phyloP scores from a whole-genome alignment of 306 rosid species.

The Betula pendula region DNA sequence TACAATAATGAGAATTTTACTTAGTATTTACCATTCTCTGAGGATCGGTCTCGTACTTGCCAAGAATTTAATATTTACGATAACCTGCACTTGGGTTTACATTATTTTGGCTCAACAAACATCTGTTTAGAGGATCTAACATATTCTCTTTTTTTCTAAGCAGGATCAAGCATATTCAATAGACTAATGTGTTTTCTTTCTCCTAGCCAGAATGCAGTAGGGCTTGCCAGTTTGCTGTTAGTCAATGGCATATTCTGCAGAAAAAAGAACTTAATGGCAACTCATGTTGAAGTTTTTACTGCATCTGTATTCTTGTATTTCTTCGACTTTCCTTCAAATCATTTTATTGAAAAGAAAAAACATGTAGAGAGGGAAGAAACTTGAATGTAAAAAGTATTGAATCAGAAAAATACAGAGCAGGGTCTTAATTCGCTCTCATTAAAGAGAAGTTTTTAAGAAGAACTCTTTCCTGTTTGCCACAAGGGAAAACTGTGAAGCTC shows the following conservation, averaged over 20 bases:
- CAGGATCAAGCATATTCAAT: too few relatives aligned
- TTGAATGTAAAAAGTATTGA: not conserved
- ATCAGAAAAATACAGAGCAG: not conserved
- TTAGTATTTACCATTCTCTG: too few relatives aligned
- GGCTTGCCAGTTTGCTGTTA: too few relatives aligned
- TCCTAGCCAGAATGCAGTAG: too few relatives aligned
- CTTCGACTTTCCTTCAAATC: not conserved
- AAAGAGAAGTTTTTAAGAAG: slow-evolving; percentile 22
- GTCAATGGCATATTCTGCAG: too few relatives aligned
- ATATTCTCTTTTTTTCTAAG: too few relatives aligned
- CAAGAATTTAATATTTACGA: too few relatives aligned
- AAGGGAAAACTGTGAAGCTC: slow-evolving; percentile 43
- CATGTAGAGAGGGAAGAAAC: not conserved
- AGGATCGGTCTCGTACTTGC: too few relatives aligned
- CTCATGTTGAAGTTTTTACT: not conserved
- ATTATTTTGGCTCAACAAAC: too few relatives aligned
- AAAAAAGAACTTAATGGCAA: not conserved
- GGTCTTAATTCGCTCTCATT: not conserved
- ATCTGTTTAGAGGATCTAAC: too few relatives aligned
- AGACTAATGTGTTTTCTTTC: not conserved
- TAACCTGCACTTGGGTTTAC: too few relatives aligned
- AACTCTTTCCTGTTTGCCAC: slow-evolving; percentile 2
- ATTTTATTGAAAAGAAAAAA: not conserved
- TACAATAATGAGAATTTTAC: too few relatives aligned
- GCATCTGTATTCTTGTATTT: not conserved